phyloP scores from a whole-genome alignment of 2,329 filamentous ascomycete genomes.

The Hymenoscyphus albidus region DNA sequence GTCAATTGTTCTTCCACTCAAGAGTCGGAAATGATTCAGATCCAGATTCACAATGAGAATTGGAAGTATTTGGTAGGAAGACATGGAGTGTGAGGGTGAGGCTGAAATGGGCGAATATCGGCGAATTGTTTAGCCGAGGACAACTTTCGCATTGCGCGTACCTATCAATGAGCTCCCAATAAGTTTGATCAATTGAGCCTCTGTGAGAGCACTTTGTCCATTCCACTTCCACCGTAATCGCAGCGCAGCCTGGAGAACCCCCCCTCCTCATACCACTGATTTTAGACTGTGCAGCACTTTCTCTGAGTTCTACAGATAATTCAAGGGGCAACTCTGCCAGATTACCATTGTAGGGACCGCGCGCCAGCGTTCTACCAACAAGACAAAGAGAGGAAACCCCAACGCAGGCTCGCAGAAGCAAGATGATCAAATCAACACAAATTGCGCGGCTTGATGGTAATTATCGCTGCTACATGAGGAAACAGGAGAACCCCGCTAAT shows the following conservation, averaged over 20 bases:
- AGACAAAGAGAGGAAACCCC: neutral
- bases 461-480: slow-evolving; percentile 1
- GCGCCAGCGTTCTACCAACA: neutral
- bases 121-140: neutral
- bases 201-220: neutral
- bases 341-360: neutral
- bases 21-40: neutral
- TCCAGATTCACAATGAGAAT: neutral
- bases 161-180: neutral
- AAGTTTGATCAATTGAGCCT: neutral
- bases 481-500: neutral
- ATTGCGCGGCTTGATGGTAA: slow-evolving; percentile 89
- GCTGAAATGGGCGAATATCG: neutral
- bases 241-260: neutral
- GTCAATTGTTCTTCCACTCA: neutral
- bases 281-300: neutral
- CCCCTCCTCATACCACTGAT: neutral
- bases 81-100: neutral
- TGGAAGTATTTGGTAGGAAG: neutral
- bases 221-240: neutral
- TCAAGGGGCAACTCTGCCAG: neutral
- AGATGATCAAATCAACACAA: slow-evolving; percentile 80
- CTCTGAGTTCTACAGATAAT: neutral
- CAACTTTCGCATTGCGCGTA: neutral
- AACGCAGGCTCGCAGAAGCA: slow-evolving; percentile 8